Evolutionary conservation across 2,329 filamentous ascomycete species (phyloP).

Genomic region (Cladorrhinum sp.): DNA sequence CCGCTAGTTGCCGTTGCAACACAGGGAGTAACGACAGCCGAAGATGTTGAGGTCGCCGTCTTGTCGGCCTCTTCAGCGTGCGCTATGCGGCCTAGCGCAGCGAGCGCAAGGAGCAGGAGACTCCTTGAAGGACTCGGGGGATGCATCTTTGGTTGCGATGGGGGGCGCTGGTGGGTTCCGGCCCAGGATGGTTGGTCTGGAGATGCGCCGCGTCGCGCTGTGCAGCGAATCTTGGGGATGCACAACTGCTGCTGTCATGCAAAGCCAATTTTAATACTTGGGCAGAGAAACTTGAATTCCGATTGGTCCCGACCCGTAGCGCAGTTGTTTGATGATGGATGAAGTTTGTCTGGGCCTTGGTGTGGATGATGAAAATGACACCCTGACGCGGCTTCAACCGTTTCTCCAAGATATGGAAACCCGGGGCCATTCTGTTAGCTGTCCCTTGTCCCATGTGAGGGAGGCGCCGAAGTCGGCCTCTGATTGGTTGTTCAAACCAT

Average conservation of each 20-base stretch:
- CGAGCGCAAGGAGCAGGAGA: constrained; percentile 34
- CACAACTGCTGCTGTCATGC: constrained; percentile 12
- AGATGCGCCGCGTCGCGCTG: constrained; percentile 17
- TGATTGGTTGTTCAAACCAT: constrained; percentile 11
- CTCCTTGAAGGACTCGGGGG: constrained; percentile 16
- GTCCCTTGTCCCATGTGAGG: constrained; percentile 10
- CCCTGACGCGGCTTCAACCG: constrained; percentile 15
- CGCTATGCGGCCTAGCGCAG: constrained; percentile 33
- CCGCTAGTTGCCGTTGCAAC: constrained; percentile 56
- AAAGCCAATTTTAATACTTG: background rate
- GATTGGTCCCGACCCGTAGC: background rate
- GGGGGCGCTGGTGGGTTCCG: background rate
- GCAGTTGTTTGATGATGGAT: background rate
- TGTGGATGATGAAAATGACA: constrained; percentile 1
- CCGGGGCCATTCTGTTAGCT: background rate
- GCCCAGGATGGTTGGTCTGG: background rate
- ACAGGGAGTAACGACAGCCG: constrained; percentile 47
- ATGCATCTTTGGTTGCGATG: constrained; percentile 24
- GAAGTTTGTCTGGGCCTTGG: background rate
- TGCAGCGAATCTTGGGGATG: background rate
- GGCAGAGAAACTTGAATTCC: background rate
- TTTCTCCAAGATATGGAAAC: background rate
- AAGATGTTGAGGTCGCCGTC: constrained; percentile 35
- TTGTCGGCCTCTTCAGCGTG: constrained; percentile 21
- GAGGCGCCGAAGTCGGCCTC: constrained; percentile 1